phyloP scores from a whole-genome alignment of 2,329 filamentous ascomycete species.

The Hymenoscyphus fraxineus region DNA sequence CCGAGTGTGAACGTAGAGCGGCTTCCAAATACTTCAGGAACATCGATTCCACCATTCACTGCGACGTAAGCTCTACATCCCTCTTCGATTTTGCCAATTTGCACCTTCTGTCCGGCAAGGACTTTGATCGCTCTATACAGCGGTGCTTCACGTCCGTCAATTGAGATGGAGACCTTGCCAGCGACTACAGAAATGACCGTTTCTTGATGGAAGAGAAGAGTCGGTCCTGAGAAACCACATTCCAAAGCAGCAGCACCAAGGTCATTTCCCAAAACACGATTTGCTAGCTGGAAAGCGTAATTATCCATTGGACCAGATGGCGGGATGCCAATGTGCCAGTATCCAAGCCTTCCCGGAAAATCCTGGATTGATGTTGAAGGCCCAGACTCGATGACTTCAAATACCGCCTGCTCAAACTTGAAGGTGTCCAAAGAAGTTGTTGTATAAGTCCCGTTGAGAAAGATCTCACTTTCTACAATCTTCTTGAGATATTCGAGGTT shows the following conservation, averaged over 20 bases:
- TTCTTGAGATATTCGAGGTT: conserved; percentile 41
- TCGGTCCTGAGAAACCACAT: conserved; percentile 57
- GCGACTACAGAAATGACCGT: conserved; percentile 56
- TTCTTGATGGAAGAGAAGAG: conserved; percentile 50
- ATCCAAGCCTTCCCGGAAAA: conserved; percentile 38
- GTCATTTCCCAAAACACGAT: conserved; percentile 55
- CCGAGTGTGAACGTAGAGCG: conserved; percentile 44
- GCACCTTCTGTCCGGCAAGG: conserved; percentile 48
- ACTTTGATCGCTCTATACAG: conserved; percentile 55
- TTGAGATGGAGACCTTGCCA: conserved; percentile 46
- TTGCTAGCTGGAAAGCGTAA: conserved; percentile 42
- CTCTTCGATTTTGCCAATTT: conserved; percentile 50
- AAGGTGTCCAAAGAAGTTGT: conserved; percentile 36
- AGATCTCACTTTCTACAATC: conserved; percentile 14
- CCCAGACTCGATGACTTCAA: conserved; percentile 39
- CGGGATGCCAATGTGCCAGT: conserved; percentile 40
- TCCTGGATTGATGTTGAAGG: conserved; percentile 41
- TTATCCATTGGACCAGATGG: conserved; percentile 42
- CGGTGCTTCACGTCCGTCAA: conserved; percentile 47
- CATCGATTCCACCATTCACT: conserved; percentile 49
- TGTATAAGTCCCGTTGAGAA: conserved; percentile 37
- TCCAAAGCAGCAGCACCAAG: conserved; percentile 52
- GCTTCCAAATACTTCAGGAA: conserved; percentile 34
- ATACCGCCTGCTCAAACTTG: conserved; percentile 26
- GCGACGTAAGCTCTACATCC: conserved; percentile 56